Conservation (phyloP, 441 rosid genomes). For the Melastoma candidum region DNA sequence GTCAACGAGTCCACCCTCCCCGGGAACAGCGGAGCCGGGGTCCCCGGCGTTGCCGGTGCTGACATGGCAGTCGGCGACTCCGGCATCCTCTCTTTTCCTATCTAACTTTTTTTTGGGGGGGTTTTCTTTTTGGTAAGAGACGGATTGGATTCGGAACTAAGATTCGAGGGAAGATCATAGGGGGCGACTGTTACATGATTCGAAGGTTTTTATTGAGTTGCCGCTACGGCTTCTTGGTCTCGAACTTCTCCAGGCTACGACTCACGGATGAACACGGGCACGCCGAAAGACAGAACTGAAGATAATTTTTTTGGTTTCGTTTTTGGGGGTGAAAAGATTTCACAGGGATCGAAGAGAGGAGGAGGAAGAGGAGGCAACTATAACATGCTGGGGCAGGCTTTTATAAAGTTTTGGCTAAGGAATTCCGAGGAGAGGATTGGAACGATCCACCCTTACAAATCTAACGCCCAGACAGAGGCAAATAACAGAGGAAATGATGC, state of each 20-base stretch:
- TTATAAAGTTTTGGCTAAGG: slow-evolving; percentile 27
- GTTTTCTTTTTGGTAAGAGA: slow-evolving; percentile 5
- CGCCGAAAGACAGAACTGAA: background rate
- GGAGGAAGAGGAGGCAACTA: background rate
- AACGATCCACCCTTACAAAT: slow-evolving; percentile 3
- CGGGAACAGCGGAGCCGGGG: slow-evolving; percentile 78
- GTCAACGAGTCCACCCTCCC: slow-evolving; percentile 77
- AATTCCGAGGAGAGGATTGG: slow-evolving; percentile 1
- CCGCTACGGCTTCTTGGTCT: slow-evolving; percentile 26
- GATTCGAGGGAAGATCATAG: background rate
- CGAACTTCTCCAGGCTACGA: slow-evolving; percentile 36
- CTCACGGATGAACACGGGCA: background rate
- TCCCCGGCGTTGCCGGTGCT: slow-evolving; percentile 81
- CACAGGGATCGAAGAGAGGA: background rate
- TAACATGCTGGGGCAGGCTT: slow-evolving; percentile 39
- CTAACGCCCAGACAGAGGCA: background rate
- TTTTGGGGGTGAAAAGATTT: background rate
- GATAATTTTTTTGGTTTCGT: background rate
- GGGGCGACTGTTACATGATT: slow-evolving; percentile 40
- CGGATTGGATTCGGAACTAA: background rate
- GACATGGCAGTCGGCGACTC: slow-evolving; percentile 41
- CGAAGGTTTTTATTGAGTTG: slow-evolving; percentile 36
- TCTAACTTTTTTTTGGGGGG: slow-evolving; percentile 9
- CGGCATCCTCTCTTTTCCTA: slow-evolving; percentile 22
- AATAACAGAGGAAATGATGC: background rate